phyloP scores from a whole-genome alignment of 768 basidiomycete species.

The Dentipellis fragilis region DNA sequence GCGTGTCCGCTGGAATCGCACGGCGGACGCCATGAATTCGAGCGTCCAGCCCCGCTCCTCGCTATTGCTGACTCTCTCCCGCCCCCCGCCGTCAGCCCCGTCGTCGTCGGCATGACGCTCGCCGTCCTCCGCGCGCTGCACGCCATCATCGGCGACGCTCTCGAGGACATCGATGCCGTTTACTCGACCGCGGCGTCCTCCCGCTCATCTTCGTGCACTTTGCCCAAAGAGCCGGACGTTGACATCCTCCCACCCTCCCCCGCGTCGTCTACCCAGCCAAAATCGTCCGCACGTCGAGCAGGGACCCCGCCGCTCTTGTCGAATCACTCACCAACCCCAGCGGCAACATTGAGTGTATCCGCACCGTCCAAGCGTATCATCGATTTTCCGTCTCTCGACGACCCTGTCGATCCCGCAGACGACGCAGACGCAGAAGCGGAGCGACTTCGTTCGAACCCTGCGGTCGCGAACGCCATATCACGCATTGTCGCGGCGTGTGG shows the following conservation, averaged over 20 bases:
- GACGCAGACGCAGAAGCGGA: slow-evolving; percentile 36
- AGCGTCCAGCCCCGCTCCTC: too few species aligned
- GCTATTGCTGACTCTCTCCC: too few species aligned
- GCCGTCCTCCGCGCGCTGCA: slow-evolving; percentile 13
- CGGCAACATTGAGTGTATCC: too few species aligned
- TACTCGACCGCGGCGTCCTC: slow-evolving; percentile 2
- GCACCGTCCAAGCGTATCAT: slow-evolving; percentile 5
- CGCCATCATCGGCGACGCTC: slow-evolving; percentile 12
- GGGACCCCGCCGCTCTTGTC: background rate
- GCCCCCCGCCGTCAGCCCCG: background rate
- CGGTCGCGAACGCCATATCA: slow-evolving; percentile 47
- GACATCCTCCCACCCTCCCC: background rate
- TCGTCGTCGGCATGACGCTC: slow-evolving; percentile 10
- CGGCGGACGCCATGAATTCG: too few species aligned
- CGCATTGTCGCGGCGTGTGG: slow-evolving; percentile 61
- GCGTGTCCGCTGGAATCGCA: too few species aligned
- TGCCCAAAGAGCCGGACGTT: background rate
- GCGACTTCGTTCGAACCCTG: slow-evolving; percentile 47
- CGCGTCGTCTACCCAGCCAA: background rate
- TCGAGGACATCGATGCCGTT: slow-evolving; percentile 13
- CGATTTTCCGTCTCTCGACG: slow-evolving; percentile 19
- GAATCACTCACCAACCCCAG: slow-evolving; percentile 1
- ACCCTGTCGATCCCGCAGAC: slow-evolving; percentile 17
- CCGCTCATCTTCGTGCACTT: background rate
- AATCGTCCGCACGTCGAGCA: background rate